phyloP scores from a whole-genome alignment of 225 moss, liverwort and hornwort species.

The Sphagnum tenellum region DNA sequence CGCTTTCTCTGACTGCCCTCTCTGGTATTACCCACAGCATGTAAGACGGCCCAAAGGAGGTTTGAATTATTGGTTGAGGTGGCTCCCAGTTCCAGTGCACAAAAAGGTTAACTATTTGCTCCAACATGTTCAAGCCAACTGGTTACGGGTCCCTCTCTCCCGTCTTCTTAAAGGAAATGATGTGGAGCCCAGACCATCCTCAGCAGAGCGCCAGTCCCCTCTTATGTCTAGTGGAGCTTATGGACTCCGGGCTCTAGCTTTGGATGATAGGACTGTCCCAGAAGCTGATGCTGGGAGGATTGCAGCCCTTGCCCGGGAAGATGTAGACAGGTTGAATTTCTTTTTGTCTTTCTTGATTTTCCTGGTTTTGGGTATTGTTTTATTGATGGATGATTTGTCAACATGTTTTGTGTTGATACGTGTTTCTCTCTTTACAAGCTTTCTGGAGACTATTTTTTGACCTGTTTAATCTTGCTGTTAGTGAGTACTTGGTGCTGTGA shows the following conservation, averaged over 20 bases:
- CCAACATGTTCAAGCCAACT: slow-evolving; percentile 73
- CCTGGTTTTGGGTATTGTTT: no score
- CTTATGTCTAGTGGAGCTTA: slow-evolving; percentile 39
- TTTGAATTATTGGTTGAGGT: slow-evolving; percentile 68
- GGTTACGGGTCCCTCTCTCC: slow-evolving; percentile 63
- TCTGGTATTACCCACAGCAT: slow-evolving; percentile 43
- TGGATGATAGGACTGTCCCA: slow-evolving; percentile 44
- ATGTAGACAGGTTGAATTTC: slow-evolving; percentile 55
- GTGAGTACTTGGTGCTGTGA: no score
- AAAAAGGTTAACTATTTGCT: slow-evolving; percentile 63
- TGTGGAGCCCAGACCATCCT: slow-evolving; percentile 46
- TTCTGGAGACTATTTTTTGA: no score
- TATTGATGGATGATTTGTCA: no score
- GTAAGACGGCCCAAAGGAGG: slow-evolving; percentile 88
- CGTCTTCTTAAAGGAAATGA: slow-evolving; percentile 45
- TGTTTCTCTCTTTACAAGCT: no score
- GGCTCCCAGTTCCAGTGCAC: slow-evolving; percentile 93
- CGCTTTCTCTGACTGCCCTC: slow-evolving; percentile 4
- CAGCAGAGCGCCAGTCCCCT: slow-evolving; percentile 32
- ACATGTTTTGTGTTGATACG: no score
- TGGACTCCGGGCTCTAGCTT: slow-evolving; percentile 45
- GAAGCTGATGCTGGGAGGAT: slow-evolving; percentile 84
- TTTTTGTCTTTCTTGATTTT: background rate
- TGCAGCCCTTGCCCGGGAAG: slow-evolving; percentile 61
- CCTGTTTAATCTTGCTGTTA: no score